Evolutionary conservation across 306 rosid species (phyloP).

Genomic region (Cyclanthera cordifolia): DNA sequence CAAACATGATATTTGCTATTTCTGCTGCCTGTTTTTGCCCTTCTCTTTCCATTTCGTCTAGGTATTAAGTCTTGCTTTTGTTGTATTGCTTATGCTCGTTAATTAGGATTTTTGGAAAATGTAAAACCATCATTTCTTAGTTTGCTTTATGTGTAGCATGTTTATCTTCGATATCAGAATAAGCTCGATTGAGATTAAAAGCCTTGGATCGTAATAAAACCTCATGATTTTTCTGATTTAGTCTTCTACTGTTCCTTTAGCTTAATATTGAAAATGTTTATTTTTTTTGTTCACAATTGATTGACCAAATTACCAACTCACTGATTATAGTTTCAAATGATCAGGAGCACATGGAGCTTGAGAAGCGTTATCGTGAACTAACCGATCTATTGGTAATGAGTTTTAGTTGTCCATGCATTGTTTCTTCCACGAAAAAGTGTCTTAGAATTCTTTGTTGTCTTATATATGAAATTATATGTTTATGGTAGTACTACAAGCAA

Average conservation of each 20-base stretch:
- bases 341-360: constrained; percentile 95
- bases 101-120: neutral
- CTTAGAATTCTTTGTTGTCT: neutral
- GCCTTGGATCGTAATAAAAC: neutral
- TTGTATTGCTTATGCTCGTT: no score
- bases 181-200: neutral
- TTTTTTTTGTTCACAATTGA: neutral
- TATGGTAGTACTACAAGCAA: constrained; percentile 88
- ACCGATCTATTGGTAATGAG: constrained; percentile 83
- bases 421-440: neutral
- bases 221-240: neutral
- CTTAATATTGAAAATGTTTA: neutral
- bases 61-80: neutral
- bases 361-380: constrained; percentile 94
- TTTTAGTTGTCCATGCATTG: constrained; percentile 6
- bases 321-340: constrained; percentile 22
- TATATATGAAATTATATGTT: constrained; percentile 4
- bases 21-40: neutral
- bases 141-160: neutral
- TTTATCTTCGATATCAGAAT: neutral
- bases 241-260: neutral
- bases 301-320: neutral
- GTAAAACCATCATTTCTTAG: neutral
- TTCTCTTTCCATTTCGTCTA: neutral
- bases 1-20: neutral